These are phyloP conservation scores for Yamadazyma akitaensis DNA, from an alignment of 805 yeast genomes.

Conservation along the genomic window DNA sequence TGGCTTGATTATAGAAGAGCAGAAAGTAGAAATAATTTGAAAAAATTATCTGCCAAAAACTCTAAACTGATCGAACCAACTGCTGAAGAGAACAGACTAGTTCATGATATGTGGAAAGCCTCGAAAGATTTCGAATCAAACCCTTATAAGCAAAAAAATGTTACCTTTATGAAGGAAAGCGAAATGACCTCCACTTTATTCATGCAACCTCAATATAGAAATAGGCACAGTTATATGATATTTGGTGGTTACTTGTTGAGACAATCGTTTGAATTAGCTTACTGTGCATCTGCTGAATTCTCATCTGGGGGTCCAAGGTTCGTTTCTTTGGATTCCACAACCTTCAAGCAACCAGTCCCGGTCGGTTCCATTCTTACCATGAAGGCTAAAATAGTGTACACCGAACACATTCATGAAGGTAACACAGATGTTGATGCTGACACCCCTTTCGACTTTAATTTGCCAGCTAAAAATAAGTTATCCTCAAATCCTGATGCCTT, in stretches of 20 bases:
- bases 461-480: conserved; percentile 56
- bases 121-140: conserved; percentile 28
- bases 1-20: conserved; percentile 86
- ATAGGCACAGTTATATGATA: conserved; percentile 90
- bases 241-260: conserved; percentile 93
- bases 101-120: conserved; percentile 71
- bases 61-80: conserved; percentile 62
- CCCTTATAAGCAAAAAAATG: conserved; percentile 16
- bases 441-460: conserved; percentile 47
- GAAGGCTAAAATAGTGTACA: conserved; percentile 80
- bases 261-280: conserved; percentile 91
- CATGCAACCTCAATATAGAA: conserved; percentile 96
- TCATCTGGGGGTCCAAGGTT: conserved; percentile 84
- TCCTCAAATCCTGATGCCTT: conserved; percentile 53
- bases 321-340: conserved; percentile 84
- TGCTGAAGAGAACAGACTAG: conserved; percentile 65
- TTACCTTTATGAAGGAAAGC: conserved; percentile 70
- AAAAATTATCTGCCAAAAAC: conserved; percentile 71
- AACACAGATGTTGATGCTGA: conserved; percentile 22
- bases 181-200: conserved; percentile 69
- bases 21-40: conserved; percentile 83
- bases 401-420: conserved; percentile 58
- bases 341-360: conserved; percentile 92
- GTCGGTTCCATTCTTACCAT: conserved; percentile 87
- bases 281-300: conserved; percentile 88